These are phyloP conservation scores for Terfezia boudieri DNA, from an alignment of 495 filamentous ascomycete species.

Conservation along the genomic window DNA sequence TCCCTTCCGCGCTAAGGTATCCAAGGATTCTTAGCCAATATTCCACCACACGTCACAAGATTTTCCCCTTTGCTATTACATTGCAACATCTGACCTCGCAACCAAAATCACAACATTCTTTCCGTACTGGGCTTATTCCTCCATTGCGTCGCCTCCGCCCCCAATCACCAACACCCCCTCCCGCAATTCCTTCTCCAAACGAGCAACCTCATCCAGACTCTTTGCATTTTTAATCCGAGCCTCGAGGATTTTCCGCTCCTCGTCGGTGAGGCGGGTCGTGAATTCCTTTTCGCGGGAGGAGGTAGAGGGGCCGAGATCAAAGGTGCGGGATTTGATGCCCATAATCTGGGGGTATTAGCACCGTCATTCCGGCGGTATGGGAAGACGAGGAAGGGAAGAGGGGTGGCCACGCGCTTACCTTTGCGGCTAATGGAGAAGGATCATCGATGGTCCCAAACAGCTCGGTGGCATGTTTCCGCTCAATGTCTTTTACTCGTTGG, in stretches of 20 bases:
- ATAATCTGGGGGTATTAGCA: constrained; percentile 35
- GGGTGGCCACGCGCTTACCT: constrained; percentile 22
- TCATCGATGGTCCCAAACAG: constrained; percentile 59
- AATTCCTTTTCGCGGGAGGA: constrained; percentile 39
- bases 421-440: constrained; percentile 59
- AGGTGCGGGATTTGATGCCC: constrained; percentile 63
- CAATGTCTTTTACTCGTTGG: constrained; percentile 65
- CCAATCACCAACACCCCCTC: constrained; percentile 65
- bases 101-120: not conserved
- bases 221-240: constrained; percentile 62
- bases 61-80: no score
- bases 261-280: constrained; percentile 42
- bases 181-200: constrained; percentile 62
- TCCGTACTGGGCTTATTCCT: constrained; percentile 22
- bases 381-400: not conserved
- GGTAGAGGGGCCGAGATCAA: constrained; percentile 36
- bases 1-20: no score
- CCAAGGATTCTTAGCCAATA: no score
- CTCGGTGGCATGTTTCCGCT: constrained; percentile 50
- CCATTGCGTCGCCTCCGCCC: constrained; percentile 34
- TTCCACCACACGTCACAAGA: not conserved
- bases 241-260: constrained; percentile 46
- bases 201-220: constrained; percentile 63
- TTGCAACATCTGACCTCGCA: no score
- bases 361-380: not conserved